A percentile compares a stretch with the other conserved stretches of the same genome.
phyloP scores from a whole-genome alignment of 2,329 filamentous ascomycete species.

The Colletotrichum tanaceti region DNA sequence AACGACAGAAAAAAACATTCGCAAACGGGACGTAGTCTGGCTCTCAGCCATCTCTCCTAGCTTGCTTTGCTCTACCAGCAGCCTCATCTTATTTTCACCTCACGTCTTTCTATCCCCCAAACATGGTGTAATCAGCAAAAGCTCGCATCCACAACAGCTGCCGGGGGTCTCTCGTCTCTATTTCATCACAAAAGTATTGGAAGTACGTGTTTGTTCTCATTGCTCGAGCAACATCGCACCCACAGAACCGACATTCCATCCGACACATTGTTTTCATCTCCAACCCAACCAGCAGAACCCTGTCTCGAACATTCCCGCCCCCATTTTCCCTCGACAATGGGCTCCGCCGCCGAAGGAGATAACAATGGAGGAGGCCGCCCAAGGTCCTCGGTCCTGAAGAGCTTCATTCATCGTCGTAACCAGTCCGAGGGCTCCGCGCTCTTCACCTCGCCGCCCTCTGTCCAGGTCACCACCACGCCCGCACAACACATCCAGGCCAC shows the following conservation, averaged over 20 bases:
- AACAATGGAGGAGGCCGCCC: slow-evolving; percentile 43
- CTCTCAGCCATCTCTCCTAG: slow-evolving; percentile 30
- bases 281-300: slow-evolving; percentile 31
- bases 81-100: neutral
- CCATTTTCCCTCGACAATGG: slow-evolving; percentile 36
- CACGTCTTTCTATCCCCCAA: slow-evolving; percentile 10
- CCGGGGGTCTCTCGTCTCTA: slow-evolving; percentile 18
- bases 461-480: slow-evolving; percentile 42
- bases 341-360: slow-evolving; percentile 34
- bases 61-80: slow-evolving; percentile 4
- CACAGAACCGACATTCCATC: slow-evolving; percentile 21
- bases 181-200: slow-evolving; percentile 28
- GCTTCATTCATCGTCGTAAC: slow-evolving; percentile 63
- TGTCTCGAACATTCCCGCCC: slow-evolving; percentile 31
- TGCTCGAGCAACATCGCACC: slow-evolving; percentile 10
- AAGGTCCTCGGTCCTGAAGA: slow-evolving; percentile 62
- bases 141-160: slow-evolving; percentile 15
- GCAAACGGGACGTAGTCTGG: slow-evolving; percentile 31
- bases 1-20: slow-evolving; percentile 20
- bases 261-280: slow-evolving; percentile 28
- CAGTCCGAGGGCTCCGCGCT: slow-evolving; percentile 54
- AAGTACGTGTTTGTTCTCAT: slow-evolving; percentile 21
- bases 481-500: slow-evolving; percentile 37
- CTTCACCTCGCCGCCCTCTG: slow-evolving; percentile 43
- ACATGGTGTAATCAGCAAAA: slow-evolving; percentile 31